A percentile compares a stretch with the other conserved stretches of the same genome.
phyloP scores from a whole-genome alignment of 495 filamentous ascomycete species.

The Cercophora newfieldiana region DNA sequence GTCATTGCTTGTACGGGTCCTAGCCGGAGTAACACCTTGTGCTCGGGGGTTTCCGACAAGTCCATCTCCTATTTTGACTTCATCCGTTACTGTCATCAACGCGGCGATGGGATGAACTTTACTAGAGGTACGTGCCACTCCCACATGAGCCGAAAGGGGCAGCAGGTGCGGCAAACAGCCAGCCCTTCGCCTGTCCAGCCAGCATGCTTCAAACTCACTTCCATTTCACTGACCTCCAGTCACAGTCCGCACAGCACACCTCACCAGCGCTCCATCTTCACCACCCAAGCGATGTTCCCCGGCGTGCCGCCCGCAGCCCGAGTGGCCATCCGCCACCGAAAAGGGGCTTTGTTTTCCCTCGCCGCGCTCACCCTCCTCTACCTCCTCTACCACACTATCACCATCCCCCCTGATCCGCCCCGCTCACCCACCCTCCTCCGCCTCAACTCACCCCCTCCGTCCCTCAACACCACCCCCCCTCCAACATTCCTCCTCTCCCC shows the following conservation, averaged over 20 bases:
- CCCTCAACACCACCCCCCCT: constrained; percentile 38
- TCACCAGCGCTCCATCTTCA: background rate
- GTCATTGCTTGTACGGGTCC: background rate
- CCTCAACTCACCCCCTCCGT: constrained; percentile 37
- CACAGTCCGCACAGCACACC: background rate
- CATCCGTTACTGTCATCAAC: background rate
- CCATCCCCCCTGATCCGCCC: background rate
- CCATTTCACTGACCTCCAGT: background rate
- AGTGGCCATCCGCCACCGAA: constrained; percentile 1
- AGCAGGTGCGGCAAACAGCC: too few species aligned
- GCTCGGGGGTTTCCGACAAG: background rate
- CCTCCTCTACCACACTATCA: background rate
- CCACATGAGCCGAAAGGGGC: too few species aligned
- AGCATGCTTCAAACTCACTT: too few species aligned
- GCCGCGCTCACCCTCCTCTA: background rate
- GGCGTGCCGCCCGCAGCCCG: background rate
- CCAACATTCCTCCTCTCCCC: constrained; percentile 11
- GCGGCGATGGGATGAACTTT: too few species aligned
- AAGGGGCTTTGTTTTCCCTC: background rate
- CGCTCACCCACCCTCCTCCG: background rate
- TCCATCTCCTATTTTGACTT: background rate
- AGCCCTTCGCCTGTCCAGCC: too few species aligned
- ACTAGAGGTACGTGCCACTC: too few species aligned
- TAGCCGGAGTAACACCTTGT: background rate
- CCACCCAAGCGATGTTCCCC: background rate